A percentile compares a stretch with the other conserved stretches of the same genome.
phyloP scores from a whole-genome alignment of 1,284 basidiomycete genomes.

The Austroboletus niveus region DNA sequence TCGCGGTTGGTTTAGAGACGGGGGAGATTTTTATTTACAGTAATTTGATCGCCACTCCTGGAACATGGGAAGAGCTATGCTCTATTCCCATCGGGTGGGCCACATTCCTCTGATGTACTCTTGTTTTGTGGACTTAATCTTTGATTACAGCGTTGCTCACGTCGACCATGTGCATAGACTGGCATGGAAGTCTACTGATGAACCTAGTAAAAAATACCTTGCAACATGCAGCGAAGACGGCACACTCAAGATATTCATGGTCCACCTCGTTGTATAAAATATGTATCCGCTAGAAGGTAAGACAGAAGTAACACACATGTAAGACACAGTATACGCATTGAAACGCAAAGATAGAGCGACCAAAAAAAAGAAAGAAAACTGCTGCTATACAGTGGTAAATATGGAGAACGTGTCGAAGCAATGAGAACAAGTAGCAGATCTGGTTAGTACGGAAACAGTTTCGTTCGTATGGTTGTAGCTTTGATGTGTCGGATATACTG shows the following conservation, averaged over 20 bases:
- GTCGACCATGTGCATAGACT: slow-evolving; percentile 68
- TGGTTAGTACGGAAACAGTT: slow-evolving; percentile 69
- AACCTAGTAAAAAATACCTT: slow-evolving; percentile 36
- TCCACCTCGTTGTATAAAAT: slow-evolving; percentile 44
- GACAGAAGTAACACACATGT: slow-evolving; percentile 11
- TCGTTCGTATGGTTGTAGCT: slow-evolving; percentile 33
- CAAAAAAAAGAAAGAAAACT: slow-evolving; percentile 37
- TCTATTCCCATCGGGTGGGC: slow-evolving; percentile 50
- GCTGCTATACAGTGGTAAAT: slow-evolving; percentile 69
- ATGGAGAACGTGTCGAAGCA: slow-evolving; percentile 41
- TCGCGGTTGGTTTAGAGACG: slow-evolving; percentile 73
- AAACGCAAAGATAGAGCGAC: slow-evolving; percentile 18
- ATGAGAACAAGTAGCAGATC: slow-evolving; percentile 36
- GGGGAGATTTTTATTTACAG: slow-evolving; percentile 63
- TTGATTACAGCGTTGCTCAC: slow-evolving; percentile 52
- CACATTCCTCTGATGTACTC: neutral
- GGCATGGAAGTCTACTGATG: slow-evolving; percentile 55
- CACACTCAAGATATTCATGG: slow-evolving; percentile 67
- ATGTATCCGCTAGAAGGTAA: slow-evolving; percentile 33
- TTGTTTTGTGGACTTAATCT: slow-evolving; percentile 6
- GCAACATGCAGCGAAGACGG: slow-evolving; percentile 76
- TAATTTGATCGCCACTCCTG: slow-evolving; percentile 29
- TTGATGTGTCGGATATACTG: slow-evolving; percentile 54
- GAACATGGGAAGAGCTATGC: slow-evolving; percentile 49
- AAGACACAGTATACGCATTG: slow-evolving; percentile 32